phyloP scores from a whole-genome alignment of 768 basidiomycete genomes.

The Tricholoma flavovirens region DNA sequence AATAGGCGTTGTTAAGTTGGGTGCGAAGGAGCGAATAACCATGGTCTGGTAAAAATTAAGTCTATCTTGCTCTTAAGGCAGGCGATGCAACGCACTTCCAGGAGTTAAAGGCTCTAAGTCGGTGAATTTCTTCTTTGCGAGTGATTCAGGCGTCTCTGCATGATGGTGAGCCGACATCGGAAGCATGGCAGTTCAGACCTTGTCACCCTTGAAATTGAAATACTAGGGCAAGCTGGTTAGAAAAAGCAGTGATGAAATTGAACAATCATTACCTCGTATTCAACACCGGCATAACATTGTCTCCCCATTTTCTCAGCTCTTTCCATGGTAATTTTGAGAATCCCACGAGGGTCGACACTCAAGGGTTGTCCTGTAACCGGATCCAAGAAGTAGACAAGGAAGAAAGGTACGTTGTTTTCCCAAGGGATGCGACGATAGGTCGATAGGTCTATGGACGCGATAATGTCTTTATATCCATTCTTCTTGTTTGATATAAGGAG shows the following conservation, averaged over 20 bases:
- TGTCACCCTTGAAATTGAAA: conserved; percentile 82
- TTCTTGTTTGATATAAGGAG: conserved; percentile 84
- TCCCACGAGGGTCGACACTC: conserved; percentile 81
- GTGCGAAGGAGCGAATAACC: conserved; percentile 93
- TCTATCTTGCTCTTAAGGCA: not conserved
- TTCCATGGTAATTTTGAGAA: conserved; percentile 55
- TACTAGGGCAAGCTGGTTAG: conserved; percentile 43
- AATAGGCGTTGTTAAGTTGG: conserved; percentile 85
- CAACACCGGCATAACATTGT: conserved; percentile 78
- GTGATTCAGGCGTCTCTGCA: conserved; percentile 73
- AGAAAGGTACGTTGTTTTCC: conserved; percentile 90
- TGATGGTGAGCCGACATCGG: conserved; percentile 3
- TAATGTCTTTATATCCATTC: conserved; percentile 89
- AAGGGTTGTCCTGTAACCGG: conserved; percentile 78
- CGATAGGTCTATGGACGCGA: conserved; percentile 81
- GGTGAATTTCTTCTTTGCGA: conserved; percentile 72
- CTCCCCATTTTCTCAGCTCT: conserved; percentile 43
- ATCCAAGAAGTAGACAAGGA: conserved; percentile 86
- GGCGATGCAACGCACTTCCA: conserved; percentile 64
- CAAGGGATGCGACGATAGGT: conserved; percentile 88
- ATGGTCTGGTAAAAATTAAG: conserved; percentile 59
- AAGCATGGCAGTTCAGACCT: not conserved
- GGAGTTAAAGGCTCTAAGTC: conserved; percentile 78
- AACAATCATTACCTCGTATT: conserved; percentile 72
- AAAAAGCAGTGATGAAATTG: not conserved